Evolutionary conservation across 2,329 filamentous ascomycete species (phyloP).

Genomic region (Aspergillus sp.): DNA sequence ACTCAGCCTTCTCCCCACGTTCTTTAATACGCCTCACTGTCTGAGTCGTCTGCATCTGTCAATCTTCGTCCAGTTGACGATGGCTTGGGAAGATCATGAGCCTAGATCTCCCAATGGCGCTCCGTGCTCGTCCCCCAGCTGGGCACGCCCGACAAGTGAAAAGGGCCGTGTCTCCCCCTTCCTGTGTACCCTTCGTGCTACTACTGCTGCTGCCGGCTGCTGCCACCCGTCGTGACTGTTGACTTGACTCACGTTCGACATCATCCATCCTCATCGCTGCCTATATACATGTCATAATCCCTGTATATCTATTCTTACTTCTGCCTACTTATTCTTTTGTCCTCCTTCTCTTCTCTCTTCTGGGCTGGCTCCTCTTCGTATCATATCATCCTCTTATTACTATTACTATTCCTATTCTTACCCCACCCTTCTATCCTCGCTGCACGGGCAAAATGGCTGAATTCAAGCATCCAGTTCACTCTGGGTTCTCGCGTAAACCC

Average conservation of each 20-base stretch:
- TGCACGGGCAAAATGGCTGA: constrained; percentile 26
- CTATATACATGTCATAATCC: constrained; percentile 1
- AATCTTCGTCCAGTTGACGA: constrained; percentile 3
- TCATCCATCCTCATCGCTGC: background rate
- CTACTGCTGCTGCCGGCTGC: background rate
- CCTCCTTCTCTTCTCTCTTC: background rate
- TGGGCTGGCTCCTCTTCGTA: background rate
- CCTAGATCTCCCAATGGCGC: constrained; percentile 10
- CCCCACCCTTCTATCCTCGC: background rate
- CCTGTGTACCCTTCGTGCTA: constrained; percentile 23
- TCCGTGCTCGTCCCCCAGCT: constrained; percentile 9
- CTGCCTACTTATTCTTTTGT: background rate
- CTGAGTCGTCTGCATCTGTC: constrained; percentile 12
- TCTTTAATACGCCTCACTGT: constrained; percentile 8
- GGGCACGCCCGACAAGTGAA: constrained; percentile 1
- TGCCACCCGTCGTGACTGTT: background rate
- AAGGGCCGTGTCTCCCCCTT: constrained; percentile 9
- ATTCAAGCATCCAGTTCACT: constrained; percentile 27
- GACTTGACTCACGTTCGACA: background rate
- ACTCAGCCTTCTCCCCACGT: constrained; percentile 23
- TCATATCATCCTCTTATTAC: background rate
- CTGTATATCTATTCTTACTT: constrained; percentile 1
- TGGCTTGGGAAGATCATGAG: constrained; percentile 16
- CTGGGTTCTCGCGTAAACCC: constrained; percentile 21
- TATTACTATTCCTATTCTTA: background rate